A percentile compares a stretch with the other conserved stretches of the same genome.
Conservation (phyloP, 805 yeast genomes). For the Maudiozyma serrabonitensis region DNA sequence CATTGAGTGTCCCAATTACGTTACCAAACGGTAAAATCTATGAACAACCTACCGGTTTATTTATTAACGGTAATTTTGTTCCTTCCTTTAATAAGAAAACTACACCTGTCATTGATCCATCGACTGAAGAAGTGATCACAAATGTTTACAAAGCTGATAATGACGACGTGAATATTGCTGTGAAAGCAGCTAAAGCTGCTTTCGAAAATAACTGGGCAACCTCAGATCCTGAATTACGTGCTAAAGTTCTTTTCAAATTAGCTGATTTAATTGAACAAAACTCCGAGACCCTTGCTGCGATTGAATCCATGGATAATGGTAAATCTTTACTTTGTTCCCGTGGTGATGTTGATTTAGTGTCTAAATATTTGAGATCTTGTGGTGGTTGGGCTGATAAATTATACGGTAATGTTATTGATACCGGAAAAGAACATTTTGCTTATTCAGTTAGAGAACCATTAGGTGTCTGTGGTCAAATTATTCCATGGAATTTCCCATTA, state of each 20-base stretch:
- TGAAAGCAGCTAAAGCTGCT: slow-evolving; percentile 73
- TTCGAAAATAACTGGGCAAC: slow-evolving; percentile 70
- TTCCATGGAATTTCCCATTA: slow-evolving; percentile 96
- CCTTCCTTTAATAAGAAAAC: slow-evolving; percentile 49
- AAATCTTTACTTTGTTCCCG: slow-evolving; percentile 62
- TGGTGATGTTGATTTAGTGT: slow-evolving; percentile 66
- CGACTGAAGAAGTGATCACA: slow-evolving; percentile 63
- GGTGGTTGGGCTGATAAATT: slow-evolving; percentile 91
- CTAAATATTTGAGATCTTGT: slow-evolving; percentile 66
- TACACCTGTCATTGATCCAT: slow-evolving; percentile 54
- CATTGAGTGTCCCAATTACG: slow-evolving; percentile 39
- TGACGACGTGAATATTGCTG: slow-evolving; percentile 79
- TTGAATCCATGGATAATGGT: slow-evolving; percentile 86
- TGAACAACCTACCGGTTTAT: slow-evolving; percentile 75
- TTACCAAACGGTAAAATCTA: slow-evolving; percentile 68
- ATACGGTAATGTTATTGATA: slow-evolving; percentile 64
- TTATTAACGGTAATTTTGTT: slow-evolving; percentile 72
- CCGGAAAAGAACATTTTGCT: slow-evolving; percentile 63
- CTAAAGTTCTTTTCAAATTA: slow-evolving; percentile 51
- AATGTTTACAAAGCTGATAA: slow-evolving; percentile 65
- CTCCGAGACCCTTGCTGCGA: slow-evolving; percentile 60
- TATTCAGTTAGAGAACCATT: slow-evolving; percentile 82
- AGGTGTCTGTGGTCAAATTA: slow-evolving; percentile 93
- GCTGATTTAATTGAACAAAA: slow-evolving; percentile 72
- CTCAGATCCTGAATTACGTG: slow-evolving; percentile 60